Percentiles rank a stretch among this genome's conserved stretches.
Evolutionary conservation across 805 yeast genomes (phyloP).

Genomic region (Spathaspora girioi): DNA sequence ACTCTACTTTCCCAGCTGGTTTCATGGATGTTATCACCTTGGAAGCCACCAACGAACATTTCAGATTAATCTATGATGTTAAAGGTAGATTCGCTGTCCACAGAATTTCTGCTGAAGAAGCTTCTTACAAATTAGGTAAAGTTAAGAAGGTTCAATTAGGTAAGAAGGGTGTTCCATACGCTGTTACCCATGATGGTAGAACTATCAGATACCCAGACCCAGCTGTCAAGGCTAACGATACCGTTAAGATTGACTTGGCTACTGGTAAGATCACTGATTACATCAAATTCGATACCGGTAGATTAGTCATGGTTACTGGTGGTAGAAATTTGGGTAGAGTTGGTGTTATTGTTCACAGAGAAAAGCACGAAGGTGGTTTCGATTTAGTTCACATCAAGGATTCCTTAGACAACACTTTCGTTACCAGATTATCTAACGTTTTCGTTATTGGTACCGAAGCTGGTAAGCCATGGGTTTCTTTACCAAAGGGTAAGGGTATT

Average conservation of each 20-base stretch:
- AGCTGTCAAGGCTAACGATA: slow-evolving; percentile 92
- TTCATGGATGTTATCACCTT: slow-evolving; percentile 98
- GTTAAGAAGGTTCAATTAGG: slow-evolving; percentile 98
- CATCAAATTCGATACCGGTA: slow-evolving; percentile 39
- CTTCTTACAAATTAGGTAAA: slow-evolving; percentile 95
- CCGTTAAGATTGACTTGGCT: slow-evolving; percentile 94
- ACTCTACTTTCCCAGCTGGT: slow-evolving; percentile 98
- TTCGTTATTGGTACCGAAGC: slow-evolving; percentile 40
- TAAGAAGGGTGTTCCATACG: slow-evolving; percentile 97
- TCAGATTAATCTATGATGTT: slow-evolving; percentile 97
- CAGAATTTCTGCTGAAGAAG: slow-evolving; percentile 99
- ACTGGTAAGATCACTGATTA: slow-evolving; percentile 80
- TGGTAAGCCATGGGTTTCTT: slow-evolving; percentile 37
- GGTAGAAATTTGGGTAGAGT: slow-evolving; percentile 43
- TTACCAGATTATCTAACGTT: slow-evolving; percentile 40
- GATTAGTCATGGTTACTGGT: slow-evolving; percentile 40
- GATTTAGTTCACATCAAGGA: slow-evolving; percentile 42
- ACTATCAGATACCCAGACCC: slow-evolving; percentile 99
- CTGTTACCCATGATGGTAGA: slow-evolving; percentile 99
- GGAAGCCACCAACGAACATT: slow-evolving; percentile 98
- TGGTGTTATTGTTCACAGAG: slow-evolving; percentile 41
- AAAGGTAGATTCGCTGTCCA: slow-evolving; percentile 99
- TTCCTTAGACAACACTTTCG: slow-evolving; percentile 39
- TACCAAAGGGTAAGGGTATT: slow-evolving; percentile 45
- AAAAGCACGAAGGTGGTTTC: slow-evolving; percentile 42